Conservation (phyloP, 2,329 filamentous ascomycete genomes). For the Pestalotiopsis sp. region DNA sequence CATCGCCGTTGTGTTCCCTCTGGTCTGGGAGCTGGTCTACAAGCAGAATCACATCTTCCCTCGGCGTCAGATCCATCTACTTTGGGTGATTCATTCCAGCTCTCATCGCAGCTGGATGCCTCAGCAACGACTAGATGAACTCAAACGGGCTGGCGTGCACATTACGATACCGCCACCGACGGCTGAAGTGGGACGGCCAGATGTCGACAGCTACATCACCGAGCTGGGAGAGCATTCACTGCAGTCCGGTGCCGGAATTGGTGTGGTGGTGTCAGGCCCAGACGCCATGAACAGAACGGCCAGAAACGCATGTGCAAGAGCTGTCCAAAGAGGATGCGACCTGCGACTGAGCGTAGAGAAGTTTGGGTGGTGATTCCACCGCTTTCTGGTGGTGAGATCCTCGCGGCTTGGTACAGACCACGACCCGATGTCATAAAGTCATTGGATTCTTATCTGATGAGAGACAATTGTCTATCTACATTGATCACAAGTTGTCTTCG, state of each 20-base stretch:
- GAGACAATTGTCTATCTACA: too few relatives aligned
- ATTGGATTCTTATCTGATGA: too few relatives aligned
- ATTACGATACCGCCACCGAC: conserved; percentile 59
- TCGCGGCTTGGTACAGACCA: too few relatives aligned
- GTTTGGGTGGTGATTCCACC: conserved; percentile 61
- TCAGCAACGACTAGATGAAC: conserved; percentile 47
- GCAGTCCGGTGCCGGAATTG: conserved; percentile 36
- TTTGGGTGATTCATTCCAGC: conserved; percentile 61
- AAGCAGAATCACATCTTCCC: conserved; percentile 14
- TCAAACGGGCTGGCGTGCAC: conserved; percentile 51
- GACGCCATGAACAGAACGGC: conserved; percentile 62
- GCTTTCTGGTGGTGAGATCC: too few relatives aligned
- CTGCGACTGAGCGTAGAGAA: conserved; percentile 65
- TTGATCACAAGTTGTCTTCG: too few relatives aligned
- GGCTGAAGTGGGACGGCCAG: conserved; percentile 52
- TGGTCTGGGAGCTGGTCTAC: conserved; percentile 54
- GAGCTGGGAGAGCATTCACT: conserved; percentile 33
- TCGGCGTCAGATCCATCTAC: conserved; percentile 46
- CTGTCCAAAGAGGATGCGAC: conserved; percentile 49
- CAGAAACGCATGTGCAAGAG: conserved; percentile 57
- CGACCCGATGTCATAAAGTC: too few relatives aligned
- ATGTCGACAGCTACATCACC: conserved; percentile 47
- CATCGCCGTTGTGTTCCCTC: conserved; percentile 65
- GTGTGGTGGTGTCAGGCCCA: conserved; percentile 63
- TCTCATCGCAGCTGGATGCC: conserved; percentile 59